Base-by-base conservation (phyloP, 495 filamentous ascomycete species). In the Hypoxylon perforatum region DNA sequence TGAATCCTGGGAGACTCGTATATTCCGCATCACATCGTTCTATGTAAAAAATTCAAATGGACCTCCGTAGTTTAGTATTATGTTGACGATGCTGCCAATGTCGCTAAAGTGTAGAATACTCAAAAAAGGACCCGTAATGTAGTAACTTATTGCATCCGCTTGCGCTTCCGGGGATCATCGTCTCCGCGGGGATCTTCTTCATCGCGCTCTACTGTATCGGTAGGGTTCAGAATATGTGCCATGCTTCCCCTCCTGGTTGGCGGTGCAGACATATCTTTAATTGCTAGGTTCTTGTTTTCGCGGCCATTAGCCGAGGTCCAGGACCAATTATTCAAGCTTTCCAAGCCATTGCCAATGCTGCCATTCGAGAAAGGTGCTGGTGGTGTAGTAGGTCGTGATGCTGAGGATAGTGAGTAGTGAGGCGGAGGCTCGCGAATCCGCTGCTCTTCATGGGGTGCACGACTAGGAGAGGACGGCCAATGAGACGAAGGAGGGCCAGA, bases 401-500 rank as follows among this genome's bases (percentile, higher is more conserved):
- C 85, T 57, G 94, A 91, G 76, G 91, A 94, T 42, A 97, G 85
- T 57, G 94, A 91, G 76, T 97, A 97, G 58, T 87, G 86, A 36
- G 91, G 92, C 47, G 96, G 85, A 10, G 89, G 88, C 63, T 96
- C 91, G 25, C 90, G 90, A 33, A 95, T 85, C 45, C 92, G 90
- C 69, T 94, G 91, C 68, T 94, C 92, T 59, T 88, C 91, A 5
- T 82, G 81, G 14, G 82, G 57, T 14, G 67, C 86, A 30, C 91
- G 86, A 72, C 85, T 91, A 15, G 94, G 94, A 14, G 92, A 95
- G 1, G 92, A 90, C 2, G 94, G 93, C 92, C 93, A 97, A 50
- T 92, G 90, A 21, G 86, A 75, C 9, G 88, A 91, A 35, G 88
- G 86, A 19, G 91, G 89, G 3, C 89, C 89, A 18, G 91, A 89